phyloP scores from a whole-genome alignment of 768 basidiomycete genomes.

The Lepiota brunneoincarnata region DNA sequence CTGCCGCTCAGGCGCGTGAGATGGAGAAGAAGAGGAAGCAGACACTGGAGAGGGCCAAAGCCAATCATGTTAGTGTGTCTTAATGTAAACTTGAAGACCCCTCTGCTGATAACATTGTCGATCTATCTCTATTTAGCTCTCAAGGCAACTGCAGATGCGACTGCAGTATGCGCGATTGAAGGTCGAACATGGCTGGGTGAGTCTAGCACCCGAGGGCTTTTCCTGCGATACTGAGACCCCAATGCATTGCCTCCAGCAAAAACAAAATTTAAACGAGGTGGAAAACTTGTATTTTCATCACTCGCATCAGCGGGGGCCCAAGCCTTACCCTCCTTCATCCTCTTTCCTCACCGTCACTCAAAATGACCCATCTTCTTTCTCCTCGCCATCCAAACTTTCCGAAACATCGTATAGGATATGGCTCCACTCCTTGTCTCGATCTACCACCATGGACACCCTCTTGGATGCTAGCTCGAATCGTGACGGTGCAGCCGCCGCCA shows the following conservation, averaged over 20 bases:
- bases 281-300: conserved; percentile 82
- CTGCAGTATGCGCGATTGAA: conserved; percentile 77
- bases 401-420: not conserved
- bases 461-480: not conserved
- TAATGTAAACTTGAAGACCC: not conserved
- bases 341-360: not conserved
- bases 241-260: conserved; percentile 45
- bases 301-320: conserved; percentile 47
- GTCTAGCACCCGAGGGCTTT: conserved; percentile 18
- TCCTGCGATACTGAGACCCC: not conserved
- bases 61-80: conserved; percentile 46
- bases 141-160: conserved; percentile 68
- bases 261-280: conserved; percentile 76
- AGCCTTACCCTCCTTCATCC: conserved; percentile 16
- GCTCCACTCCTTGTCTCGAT: not conserved
- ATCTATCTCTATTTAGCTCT: conserved; percentile 42
- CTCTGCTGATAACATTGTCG: not conserved
- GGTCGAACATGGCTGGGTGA: conserved; percentile 80
- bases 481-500: not conserved
- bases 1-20: conserved; percentile 29
- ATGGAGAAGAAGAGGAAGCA: conserved; percentile 45
- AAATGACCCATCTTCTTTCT: not conserved
- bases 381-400: not conserved
- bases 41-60: conserved; percentile 54
- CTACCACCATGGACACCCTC: not conserved